Conservation (phyloP, 306 rosid species). For the Notholithocarpus densiflorus region DNA sequence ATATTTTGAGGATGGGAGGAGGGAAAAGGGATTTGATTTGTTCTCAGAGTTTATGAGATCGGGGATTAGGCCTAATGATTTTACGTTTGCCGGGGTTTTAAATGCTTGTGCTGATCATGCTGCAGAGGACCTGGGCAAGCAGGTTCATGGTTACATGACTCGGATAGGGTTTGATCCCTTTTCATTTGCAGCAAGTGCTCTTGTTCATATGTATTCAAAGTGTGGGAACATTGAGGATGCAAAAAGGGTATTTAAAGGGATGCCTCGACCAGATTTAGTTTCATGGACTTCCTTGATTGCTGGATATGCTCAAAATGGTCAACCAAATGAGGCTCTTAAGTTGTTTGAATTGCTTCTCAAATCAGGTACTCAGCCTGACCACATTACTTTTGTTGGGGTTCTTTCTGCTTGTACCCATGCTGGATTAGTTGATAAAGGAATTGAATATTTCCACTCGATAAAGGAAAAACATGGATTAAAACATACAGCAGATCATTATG, state of each 20-base stretch:
- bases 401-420: background rate
- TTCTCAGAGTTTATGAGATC: slow-evolving; percentile 42
- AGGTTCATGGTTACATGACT: slow-evolving; percentile 63
- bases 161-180: slow-evolving; percentile 47
- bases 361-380: background rate
- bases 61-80: slow-evolving; percentile 53
- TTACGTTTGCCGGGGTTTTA: slow-evolving; percentile 60
- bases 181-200: slow-evolving; percentile 43
- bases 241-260: background rate
- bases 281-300: background rate
- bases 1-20: slow-evolving; percentile 57
- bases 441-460: background rate
- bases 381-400: background rate
- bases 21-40: slow-evolving; percentile 57
- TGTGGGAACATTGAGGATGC: slow-evolving; percentile 2
- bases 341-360: background rate
- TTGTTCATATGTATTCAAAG: slow-evolving; percentile 5
- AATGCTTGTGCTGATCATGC: slow-evolving; percentile 67
- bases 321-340: background rate
- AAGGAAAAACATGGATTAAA: background rate
- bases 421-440: background rate
- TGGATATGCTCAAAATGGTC: background rate
- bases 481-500: background rate
- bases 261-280: background rate
- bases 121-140: slow-evolving; percentile 53